Conservation (phyloP, 441 rosid genomes). For the Dalechampia spathulata region DNA sequence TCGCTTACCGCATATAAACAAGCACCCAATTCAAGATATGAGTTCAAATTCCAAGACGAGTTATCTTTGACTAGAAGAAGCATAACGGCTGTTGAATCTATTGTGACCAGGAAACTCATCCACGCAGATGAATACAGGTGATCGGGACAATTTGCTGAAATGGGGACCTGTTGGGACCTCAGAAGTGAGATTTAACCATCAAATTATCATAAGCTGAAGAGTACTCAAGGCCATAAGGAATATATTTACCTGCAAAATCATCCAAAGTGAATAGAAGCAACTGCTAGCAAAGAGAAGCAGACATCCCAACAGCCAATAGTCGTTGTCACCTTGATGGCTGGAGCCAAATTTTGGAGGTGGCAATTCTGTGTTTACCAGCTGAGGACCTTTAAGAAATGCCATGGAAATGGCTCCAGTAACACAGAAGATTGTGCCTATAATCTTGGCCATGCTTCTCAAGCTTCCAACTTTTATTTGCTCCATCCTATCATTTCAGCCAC, state of each 20-base stretch:
- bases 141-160: constrained; percentile 41
- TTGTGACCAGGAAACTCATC: constrained; percentile 45
- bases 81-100: constrained; percentile 37
- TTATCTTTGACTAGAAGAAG: constrained; percentile 26
- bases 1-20: constrained; percentile 36
- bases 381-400: constrained; percentile 65
- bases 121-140: constrained; percentile 49
- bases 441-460: constrained; percentile 28
- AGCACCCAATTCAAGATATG: constrained; percentile 29
- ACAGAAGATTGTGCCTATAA: constrained; percentile 22
- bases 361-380: constrained; percentile 34
- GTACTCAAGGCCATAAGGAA: background rate
- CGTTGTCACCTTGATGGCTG: background rate
- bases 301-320: constrained; percentile 51
- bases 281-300: constrained; percentile 39
- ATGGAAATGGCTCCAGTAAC: constrained; percentile 56
- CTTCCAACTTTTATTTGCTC: constrained; percentile 44
- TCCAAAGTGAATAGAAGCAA: constrained; percentile 59
- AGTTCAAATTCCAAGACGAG: constrained; percentile 41
- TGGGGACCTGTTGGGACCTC: constrained; percentile 37
- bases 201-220: background rate
- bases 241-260: constrained; percentile 22
- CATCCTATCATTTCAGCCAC: constrained; percentile 24
- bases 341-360: constrained; percentile 9
- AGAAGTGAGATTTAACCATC: background rate